A percentile compares a stretch with the other conserved stretches of the same genome.
phyloP scores from a whole-genome alignment of 805 yeast species.

The Yamadazyma nakazawae region DNA sequence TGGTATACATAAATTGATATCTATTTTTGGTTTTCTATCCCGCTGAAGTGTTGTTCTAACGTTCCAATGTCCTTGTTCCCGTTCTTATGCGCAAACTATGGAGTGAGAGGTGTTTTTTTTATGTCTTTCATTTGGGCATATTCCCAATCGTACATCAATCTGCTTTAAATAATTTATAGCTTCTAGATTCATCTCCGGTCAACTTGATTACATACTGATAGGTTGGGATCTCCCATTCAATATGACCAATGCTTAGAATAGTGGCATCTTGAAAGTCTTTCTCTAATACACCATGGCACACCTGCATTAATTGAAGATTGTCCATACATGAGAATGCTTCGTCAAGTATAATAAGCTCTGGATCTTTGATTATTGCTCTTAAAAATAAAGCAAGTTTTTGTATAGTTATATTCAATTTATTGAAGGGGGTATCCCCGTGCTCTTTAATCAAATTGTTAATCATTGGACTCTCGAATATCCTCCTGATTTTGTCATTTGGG shows the following conservation, averaged over 20 bases:
- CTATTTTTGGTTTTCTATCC: neutral
- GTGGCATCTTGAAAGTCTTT: conserved; percentile 46
- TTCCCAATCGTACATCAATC: neutral
- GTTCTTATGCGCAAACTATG: too few relatives aligned
- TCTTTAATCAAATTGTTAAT: conserved; percentile 29
- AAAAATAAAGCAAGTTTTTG: conserved; percentile 78
- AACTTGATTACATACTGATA: conserved; percentile 49
- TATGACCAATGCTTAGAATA: conserved; percentile 77
- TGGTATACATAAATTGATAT: too few relatives aligned
- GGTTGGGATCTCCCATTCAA: conserved; percentile 72
- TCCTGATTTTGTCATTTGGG: conserved; percentile 9
- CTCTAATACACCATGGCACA: conserved; percentile 31
- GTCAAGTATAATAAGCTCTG: conserved; percentile 76
- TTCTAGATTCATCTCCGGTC: conserved; percentile 26
- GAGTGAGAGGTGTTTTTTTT: too few relatives aligned
- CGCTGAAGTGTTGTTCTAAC: too few relatives aligned
- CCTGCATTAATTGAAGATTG: conserved; percentile 38
- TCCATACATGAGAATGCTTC: conserved; percentile 94
- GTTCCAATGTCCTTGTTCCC: too few relatives aligned
- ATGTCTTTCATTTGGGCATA: neutral
- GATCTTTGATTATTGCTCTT: conserved; percentile 74
- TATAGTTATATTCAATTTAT: conserved; percentile 58
- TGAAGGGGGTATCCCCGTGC: conserved; percentile 41
- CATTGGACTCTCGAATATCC: conserved; percentile 12
- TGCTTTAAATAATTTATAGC: conserved; percentile 17